Evolutionary conservation across 306 rosid genomes (phyloP).

Genomic region (barrel medic (Medicago truncatula)): MtrunA17r5.0-ANR NC_053045.1:6382001-6382500

Average conservation of each 20-base stretch:
- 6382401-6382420: too few species aligned
- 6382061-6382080: background rate
- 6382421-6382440: too few species aligned
- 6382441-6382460: too few species aligned
- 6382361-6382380: too few species aligned
- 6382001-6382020: too few species aligned
- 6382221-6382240: slow-evolving; percentile 19
- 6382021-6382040: too few species aligned
- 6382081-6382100: background rate
- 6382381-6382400: too few species aligned
- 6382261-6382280: slow-evolving; percentile 21
- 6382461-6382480: too few species aligned
- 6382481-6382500: too few species aligned
- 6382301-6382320: slow-evolving; percentile 8
- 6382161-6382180: background rate
- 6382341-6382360: too few species aligned
- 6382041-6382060: too few species aligned
- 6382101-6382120: slow-evolving; percentile 4
- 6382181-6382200: slow-evolving; percentile 28
- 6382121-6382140: slow-evolving; percentile 3
- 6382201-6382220: background rate
- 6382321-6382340: too few species aligned
- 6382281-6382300: background rate
- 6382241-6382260: slow-evolving; percentile 20
- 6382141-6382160: slow-evolving; percentile 5